Evolutionary conservation across 2,329 filamentous ascomycete genomes (phyloP).

Genomic region (Penicillium sp.): DNA sequence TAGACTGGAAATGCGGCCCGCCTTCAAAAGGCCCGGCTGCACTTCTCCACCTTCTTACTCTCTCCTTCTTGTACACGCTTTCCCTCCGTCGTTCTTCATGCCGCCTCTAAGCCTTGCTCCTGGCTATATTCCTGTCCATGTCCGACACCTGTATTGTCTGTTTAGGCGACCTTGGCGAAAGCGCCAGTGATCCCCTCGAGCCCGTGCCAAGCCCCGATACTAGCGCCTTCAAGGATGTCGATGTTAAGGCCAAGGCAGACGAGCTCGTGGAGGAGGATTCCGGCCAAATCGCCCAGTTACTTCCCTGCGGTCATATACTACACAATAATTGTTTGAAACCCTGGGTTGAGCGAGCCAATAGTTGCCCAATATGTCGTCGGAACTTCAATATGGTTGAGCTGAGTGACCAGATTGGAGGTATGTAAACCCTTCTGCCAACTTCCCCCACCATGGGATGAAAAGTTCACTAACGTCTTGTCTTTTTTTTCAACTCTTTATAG

Average conservation of each 20-base stretch:
- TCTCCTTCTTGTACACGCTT: constrained; percentile 28
- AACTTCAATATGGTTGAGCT: constrained; percentile 90
- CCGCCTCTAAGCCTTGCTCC: constrained; percentile 24
- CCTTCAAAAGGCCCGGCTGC: constrained; percentile 46
- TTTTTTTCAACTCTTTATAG: constrained; percentile 39
- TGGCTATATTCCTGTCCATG: constrained; percentile 50
- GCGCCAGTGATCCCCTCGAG: constrained; percentile 55
- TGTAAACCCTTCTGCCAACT: constrained; percentile 44
- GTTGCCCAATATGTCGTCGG: constrained; percentile 94
- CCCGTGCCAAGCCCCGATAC: constrained; percentile 48
- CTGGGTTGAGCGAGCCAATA: constrained; percentile 97
- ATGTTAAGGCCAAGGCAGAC: constrained; percentile 32
- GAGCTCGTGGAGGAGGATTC: constrained; percentile 44
- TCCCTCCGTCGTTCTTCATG: constrained; percentile 34
- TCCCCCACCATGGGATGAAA: too few species aligned
- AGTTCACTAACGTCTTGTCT: constrained; percentile 8
- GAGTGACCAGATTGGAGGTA: constrained; percentile 78
- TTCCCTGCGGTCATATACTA: constrained; percentile 86
- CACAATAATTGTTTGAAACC: constrained; percentile 91
- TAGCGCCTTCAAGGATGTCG: constrained; percentile 10
- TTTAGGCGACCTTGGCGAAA: constrained; percentile 69
- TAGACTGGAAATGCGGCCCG: constrained; percentile 40
- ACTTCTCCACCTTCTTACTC: constrained; percentile 35
- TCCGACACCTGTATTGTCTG: constrained; percentile 73
- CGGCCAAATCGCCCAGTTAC: constrained; percentile 63